Conservation (phyloP, 2,329 filamentous ascomycete genomes). For the Phialemonium atrogriseum region DNA sequence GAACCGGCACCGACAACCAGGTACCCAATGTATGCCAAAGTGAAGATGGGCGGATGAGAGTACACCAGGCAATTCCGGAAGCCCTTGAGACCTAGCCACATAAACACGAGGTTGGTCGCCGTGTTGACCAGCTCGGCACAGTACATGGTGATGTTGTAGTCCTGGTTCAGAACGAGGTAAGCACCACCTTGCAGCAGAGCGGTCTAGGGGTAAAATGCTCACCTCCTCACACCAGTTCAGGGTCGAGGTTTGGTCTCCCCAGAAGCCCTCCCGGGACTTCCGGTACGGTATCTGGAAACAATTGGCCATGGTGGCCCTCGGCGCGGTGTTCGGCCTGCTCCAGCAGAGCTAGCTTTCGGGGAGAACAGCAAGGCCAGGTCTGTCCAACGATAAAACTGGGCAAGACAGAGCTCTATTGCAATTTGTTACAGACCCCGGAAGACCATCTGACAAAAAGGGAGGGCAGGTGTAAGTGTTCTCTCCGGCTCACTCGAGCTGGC, state of each 20-base stretch:
- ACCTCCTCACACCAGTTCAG: slow-evolving; percentile 32
- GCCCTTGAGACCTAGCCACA: slow-evolving; percentile 69
- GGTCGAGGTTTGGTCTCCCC: slow-evolving; percentile 28
- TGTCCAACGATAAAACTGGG: not conserved
- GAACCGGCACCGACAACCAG: slow-evolving; percentile 46
- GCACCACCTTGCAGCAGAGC: not conserved
- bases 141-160: slow-evolving; percentile 28
- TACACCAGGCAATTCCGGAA: slow-evolving; percentile 64
- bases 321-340: too few relatives aligned
- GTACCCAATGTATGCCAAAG: slow-evolving; percentile 51
- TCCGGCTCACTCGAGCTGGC: too few relatives aligned
- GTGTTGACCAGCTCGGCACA: slow-evolving; percentile 43
- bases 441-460: too few relatives aligned
- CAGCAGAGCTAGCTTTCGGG: too few relatives aligned
- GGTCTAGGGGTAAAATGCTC: not conserved
- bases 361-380: too few relatives aligned
- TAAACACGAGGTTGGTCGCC: slow-evolving; percentile 73
- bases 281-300: slow-evolving; percentile 24
- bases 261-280: slow-evolving; percentile 24
- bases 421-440: too few relatives aligned
- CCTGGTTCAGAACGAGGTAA: slow-evolving; percentile 12
- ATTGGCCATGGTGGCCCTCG: slow-evolving; percentile 7
- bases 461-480: too few relatives aligned
- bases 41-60: slow-evolving; percentile 67
- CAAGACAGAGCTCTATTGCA: too few relatives aligned